A percentile compares a stretch with the other conserved stretches of the same genome.
phyloP scores from a whole-genome alignment of 225 moss, liverwort and hornwort species.

The Anthoceros angustus region DNA sequence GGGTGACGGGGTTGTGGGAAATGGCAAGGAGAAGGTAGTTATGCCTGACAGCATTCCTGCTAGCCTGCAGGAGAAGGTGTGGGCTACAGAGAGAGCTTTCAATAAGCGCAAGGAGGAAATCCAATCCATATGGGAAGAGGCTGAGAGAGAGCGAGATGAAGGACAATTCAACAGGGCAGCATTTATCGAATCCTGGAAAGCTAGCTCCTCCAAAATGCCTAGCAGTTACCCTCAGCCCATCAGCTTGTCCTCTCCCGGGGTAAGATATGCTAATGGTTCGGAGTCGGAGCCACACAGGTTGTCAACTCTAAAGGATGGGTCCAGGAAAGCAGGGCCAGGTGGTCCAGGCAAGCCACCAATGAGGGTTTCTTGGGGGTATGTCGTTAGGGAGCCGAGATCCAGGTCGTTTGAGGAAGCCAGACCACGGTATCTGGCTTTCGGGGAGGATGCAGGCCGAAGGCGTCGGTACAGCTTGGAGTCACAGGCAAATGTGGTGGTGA shows the following conservation, averaged over 20 bases:
- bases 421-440: neutral
- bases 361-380: neutral
- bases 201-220: neutral
- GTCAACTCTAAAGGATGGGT: neutral
- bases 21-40: neutral
- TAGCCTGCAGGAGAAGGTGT: neutral
- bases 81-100: neutral
- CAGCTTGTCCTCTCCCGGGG: too few relatives aligned
- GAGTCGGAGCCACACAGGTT: neutral
- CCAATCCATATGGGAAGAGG: neutral
- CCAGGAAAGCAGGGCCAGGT: neutral
- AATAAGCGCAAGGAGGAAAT: neutral
- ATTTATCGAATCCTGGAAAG: neutral
- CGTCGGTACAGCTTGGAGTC: conserved; percentile 3
- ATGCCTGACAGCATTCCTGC: neutral
- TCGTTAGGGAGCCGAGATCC: neutral
- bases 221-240: neutral
- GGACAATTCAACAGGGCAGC: neutral
- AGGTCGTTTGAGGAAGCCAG: neutral
- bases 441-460: neutral
- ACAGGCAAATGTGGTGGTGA: neutral
- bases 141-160: neutral
- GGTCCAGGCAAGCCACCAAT: too few relatives aligned
- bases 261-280: too few relatives aligned
- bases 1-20: too few relatives aligned